phyloP scores from a whole-genome alignment of 2,329 filamentous ascomycete species.

The Boeremia exigua region DNA sequence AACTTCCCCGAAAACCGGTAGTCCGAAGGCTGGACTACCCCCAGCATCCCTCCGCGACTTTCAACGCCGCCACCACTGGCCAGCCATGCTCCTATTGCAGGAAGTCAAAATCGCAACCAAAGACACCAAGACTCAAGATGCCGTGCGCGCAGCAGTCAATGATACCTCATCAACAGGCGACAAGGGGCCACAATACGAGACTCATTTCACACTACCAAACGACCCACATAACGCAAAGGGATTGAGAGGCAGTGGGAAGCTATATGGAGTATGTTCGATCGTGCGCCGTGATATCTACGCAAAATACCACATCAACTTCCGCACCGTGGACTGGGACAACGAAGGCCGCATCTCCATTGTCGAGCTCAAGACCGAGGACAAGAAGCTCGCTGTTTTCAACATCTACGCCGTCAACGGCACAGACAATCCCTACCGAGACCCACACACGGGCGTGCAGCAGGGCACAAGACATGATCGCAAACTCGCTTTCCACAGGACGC shows the following conservation, averaged over 20 bases:
- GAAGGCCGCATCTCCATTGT: conserved; percentile 60
- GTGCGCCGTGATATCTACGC: conserved; percentile 53
- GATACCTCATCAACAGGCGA: not conserved
- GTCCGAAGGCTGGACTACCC: not conserved
- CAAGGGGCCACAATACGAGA: conserved; percentile 48
- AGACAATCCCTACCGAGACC: conserved; percentile 53
- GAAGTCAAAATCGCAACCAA: conserved; percentile 56
- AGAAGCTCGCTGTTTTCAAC: conserved; percentile 57
- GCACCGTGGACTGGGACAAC: conserved; percentile 57
- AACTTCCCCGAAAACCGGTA: not conserved
- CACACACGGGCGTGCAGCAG: conserved; percentile 49
- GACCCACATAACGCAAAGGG: conserved; percentile 59
- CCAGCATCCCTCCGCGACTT: conserved; percentile 31
- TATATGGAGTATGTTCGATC: conserved; percentile 61
- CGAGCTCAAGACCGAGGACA: conserved; percentile 38
- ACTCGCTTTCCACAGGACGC: conserved; percentile 53
- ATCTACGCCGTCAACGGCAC: conserved; percentile 63
- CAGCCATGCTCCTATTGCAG: conserved; percentile 55
- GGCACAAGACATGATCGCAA: conserved; percentile 62
- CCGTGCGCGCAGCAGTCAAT: conserved; percentile 50
- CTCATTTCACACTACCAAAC: conserved; percentile 56
- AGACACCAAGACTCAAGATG: conserved; percentile 49
- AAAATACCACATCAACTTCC: conserved; percentile 13
- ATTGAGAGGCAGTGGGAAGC: conserved; percentile 52
- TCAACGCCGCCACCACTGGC: conserved; percentile 54